Conservation (phyloP, 257 asterid genomes). For the Thymus mandschuricus region DNA sequence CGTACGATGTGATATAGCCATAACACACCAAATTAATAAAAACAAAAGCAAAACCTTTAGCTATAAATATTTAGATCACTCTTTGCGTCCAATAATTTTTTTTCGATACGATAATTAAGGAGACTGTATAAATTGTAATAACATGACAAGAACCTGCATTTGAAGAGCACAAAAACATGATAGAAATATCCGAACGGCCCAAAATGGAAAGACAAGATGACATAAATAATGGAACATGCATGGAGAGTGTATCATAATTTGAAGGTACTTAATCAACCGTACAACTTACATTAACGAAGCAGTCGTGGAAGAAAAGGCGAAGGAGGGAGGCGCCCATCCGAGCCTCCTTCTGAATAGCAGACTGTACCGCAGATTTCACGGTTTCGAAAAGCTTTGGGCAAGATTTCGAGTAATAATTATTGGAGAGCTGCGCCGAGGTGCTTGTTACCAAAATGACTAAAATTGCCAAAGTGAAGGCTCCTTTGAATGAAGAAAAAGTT, state of each 20-base stretch:
- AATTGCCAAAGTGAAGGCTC: slow-evolving; percentile 40
- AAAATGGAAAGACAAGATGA: no score
- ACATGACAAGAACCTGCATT: no score
- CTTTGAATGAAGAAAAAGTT: slow-evolving; percentile 39
- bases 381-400: slow-evolving; percentile 65
- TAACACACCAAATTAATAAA: neutral
- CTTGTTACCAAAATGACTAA: slow-evolving; percentile 42
- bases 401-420: slow-evolving; percentile 56
- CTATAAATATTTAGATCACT: no score
- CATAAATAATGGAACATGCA: no score
- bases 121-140: no score
- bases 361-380: slow-evolving; percentile 50
- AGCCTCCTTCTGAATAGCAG: slow-evolving; percentile 67
- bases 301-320: slow-evolving; percentile 87
- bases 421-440: slow-evolving; percentile 76
- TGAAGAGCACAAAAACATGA: no score
- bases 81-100: no score
- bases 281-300: slow-evolving; percentile 76
- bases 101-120: no score
- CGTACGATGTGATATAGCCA: neutral
- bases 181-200: no score
- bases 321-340: slow-evolving; percentile 97
- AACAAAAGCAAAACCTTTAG: neutral
- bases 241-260: neutral
- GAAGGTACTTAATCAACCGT: neutral